phyloP scores from a whole-genome alignment of 1,284 basidiomycete genomes.

The Coriolopsis trogii region DNA sequence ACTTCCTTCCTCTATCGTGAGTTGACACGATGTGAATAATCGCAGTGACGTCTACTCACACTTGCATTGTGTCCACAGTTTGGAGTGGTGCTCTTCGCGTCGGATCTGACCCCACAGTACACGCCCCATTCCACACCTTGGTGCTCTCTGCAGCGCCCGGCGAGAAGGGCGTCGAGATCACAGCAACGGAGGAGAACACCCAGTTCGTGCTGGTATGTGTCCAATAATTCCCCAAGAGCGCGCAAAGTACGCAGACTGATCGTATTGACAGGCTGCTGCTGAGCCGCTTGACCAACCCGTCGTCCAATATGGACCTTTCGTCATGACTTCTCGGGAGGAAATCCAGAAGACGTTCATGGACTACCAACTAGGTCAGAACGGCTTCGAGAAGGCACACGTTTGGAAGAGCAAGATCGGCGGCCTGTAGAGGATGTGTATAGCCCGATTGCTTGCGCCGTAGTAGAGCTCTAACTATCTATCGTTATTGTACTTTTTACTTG shows the following conservation, averaged over 20 bases:
- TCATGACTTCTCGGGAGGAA: constrained; percentile 81
- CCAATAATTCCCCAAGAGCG: no score
- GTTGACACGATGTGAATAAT: constrained; percentile 30
- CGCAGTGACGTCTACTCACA: background rate
- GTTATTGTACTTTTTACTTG: background rate
- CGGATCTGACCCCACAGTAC: constrained; percentile 49
- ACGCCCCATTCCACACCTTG: constrained; percentile 76
- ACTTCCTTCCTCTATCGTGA: constrained; percentile 82
- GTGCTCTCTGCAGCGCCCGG: constrained; percentile 63
- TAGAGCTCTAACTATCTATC: background rate
- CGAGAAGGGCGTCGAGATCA: constrained; percentile 66
- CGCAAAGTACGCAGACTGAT: no score
- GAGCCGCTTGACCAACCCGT: constrained; percentile 90
- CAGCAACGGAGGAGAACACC: constrained; percentile 59
- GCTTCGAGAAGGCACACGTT: constrained; percentile 87
- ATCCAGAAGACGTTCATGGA: constrained; percentile 85
- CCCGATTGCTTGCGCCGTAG: background rate
- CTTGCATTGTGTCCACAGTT: constrained; percentile 42
- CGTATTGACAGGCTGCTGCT: constrained; percentile 65
- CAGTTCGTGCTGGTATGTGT: constrained; percentile 68
- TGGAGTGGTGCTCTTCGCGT: constrained; percentile 69
- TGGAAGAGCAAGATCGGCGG: constrained; percentile 86
- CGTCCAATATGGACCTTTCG: constrained; percentile 87
- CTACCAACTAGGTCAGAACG: constrained; percentile 80
- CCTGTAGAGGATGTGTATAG: background rate